These are phyloP conservation scores for Erythrophleum ivorense DNA, from an alignment of 331 rosid species.

Conservation along the genomic window DNA sequence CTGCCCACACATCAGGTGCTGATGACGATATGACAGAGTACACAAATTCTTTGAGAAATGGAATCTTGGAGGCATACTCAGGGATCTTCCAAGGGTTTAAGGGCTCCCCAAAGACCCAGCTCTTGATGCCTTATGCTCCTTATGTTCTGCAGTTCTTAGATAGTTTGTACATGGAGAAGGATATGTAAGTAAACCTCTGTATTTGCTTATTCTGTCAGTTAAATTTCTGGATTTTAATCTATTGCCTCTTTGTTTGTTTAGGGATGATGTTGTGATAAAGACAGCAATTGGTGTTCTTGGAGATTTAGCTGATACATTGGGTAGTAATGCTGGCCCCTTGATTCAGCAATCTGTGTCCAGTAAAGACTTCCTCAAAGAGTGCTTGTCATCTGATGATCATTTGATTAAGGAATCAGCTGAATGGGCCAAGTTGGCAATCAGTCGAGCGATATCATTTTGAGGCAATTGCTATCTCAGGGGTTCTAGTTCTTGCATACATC, in stretches of 20 bases:
- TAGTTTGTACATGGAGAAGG: conserved; percentile 70
- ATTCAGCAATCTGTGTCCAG: conserved; percentile 79
- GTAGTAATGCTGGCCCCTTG: conserved; percentile 63
- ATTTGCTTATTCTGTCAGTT: background rate
- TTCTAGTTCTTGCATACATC: conserved; percentile 67
- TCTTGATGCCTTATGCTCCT: conserved; percentile 81
- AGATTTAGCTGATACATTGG: conserved; percentile 86
- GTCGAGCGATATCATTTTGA: conserved; percentile 75
- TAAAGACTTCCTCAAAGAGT: conserved; percentile 78
- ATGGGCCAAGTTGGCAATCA: conserved; percentile 83
- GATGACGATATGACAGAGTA: conserved; percentile 84
- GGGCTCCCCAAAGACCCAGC: conserved; percentile 75
- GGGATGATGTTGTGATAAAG: conserved; percentile 85
- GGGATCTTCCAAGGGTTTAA: conserved; percentile 88
- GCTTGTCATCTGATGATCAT: conserved; percentile 78
- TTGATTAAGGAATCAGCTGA: conserved; percentile 82
- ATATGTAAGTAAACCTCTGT: conserved; percentile 60
- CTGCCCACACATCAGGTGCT: conserved; percentile 64
- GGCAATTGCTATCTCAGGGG: conserved; percentile 43
- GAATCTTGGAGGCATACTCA: conserved; percentile 82
- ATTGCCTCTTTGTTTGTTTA: conserved; percentile 35
- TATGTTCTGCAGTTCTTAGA: conserved; percentile 81
- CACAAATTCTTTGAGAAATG: conserved; percentile 83
- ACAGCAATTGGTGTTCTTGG: conserved; percentile 90
- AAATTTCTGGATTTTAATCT: conserved; percentile 8